These are phyloP conservation scores for Gentiana dahurica DNA, from an alignment of 257 asterid species.

Conservation along the genomic window DNA sequence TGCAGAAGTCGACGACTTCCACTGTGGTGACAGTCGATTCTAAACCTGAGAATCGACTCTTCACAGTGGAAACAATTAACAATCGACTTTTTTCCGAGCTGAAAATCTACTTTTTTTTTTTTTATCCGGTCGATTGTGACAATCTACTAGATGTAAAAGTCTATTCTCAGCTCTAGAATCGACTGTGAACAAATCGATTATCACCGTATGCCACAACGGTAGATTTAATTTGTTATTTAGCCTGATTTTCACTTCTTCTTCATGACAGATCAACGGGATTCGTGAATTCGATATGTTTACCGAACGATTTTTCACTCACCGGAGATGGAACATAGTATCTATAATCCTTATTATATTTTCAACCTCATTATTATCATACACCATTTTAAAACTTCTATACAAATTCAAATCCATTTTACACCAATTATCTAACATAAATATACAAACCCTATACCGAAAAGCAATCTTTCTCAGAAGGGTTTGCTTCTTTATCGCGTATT, in stretches of 20 bases:
- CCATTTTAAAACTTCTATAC: conserved; percentile 31
- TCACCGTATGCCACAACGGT: too few relatives aligned
- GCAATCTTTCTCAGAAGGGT: conserved; percentile 35
- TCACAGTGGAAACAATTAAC: too few relatives aligned
- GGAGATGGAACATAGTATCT: conserved; percentile 71
- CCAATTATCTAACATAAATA: conserved; percentile 8
- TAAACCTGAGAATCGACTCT: too few relatives aligned
- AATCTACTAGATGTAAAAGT: too few relatives aligned
- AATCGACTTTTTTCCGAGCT: too few relatives aligned
- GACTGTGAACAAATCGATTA: too few relatives aligned
- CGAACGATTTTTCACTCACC: conserved; percentile 22
- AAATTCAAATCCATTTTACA: conserved; percentile 25
- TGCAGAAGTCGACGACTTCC: too few relatives aligned
- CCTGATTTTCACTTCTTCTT: not conserved
- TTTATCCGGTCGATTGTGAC: too few relatives aligned
- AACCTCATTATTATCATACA: conserved; percentile 41
- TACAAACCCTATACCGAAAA: conserved; percentile 13
- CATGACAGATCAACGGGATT: conserved; percentile 55
- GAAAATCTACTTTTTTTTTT: too few relatives aligned
- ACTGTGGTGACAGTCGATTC: too few relatives aligned
- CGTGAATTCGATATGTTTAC: conserved; percentile 33
- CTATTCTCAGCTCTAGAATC: too few relatives aligned
- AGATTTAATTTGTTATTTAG: too few relatives aligned
- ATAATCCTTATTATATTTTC: conserved; percentile 53
- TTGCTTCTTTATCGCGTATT: conserved; percentile 58